Conservation (phyloP, 2,329 filamentous ascomycete species). For the Claviceps citrina region DNA sequence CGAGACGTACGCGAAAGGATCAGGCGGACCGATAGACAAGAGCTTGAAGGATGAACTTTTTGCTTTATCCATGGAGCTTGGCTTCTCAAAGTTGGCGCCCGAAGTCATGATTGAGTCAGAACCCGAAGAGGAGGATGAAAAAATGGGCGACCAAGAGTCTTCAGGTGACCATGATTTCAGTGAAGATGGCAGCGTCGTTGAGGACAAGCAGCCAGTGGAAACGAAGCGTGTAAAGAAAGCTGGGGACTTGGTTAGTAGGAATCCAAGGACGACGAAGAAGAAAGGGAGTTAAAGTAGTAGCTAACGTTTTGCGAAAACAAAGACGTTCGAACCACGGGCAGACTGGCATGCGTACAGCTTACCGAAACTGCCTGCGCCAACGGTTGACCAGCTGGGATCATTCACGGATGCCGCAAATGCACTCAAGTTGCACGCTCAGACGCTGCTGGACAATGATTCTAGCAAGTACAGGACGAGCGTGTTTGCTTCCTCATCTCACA, state of each 20-base stretch:
- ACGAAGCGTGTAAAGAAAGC: constrained; percentile 12
- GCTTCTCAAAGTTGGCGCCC: constrained; percentile 19
- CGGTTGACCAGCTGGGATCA: constrained; percentile 29
- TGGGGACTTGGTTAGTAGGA: constrained; percentile 20
- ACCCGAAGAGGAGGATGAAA: constrained; percentile 19
- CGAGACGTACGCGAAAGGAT: constrained; percentile 18
- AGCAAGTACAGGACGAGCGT: constrained; percentile 57
- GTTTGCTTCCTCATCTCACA: constrained; percentile 73
- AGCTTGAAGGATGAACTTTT: constrained; percentile 21
- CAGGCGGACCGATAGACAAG: constrained; percentile 26
- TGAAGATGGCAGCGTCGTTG: constrained; percentile 18
- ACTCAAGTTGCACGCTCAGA: constrained; percentile 54
- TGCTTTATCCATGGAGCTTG: constrained; percentile 24
- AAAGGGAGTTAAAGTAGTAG: constrained; percentile 7
- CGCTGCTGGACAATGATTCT: constrained; percentile 64
- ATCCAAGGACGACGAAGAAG: not conserved
- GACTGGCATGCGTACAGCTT: constrained; percentile 39
- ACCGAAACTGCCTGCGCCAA: constrained; percentile 26
- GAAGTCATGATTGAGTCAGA: constrained; percentile 24
- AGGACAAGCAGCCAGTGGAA: constrained; percentile 16
- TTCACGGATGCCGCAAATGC: constrained; percentile 30
- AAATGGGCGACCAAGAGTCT: constrained; percentile 15
- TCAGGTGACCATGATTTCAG: constrained; percentile 12
- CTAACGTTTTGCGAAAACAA: constrained; percentile 19
- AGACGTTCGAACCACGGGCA: constrained; percentile 42